Percentiles rank a stretch among this genome's conserved stretches.
Evolutionary conservation across 164 flowering plant species (phyloP).

Genomic region (Chimonanthus salicifolius): DNA sequence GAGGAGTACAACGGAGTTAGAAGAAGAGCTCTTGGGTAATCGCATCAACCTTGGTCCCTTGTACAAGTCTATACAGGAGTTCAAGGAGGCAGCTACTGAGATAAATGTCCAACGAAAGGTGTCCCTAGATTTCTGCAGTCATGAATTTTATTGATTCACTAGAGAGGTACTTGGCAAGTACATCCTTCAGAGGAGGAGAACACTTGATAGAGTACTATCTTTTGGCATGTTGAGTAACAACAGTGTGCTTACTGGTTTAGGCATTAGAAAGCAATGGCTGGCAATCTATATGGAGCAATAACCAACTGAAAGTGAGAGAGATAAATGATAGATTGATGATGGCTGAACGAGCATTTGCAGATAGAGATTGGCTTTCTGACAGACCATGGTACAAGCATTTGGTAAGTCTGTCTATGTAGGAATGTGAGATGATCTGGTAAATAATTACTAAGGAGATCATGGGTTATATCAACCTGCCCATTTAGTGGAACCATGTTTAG

Average conservation of each 20-base stretch:
- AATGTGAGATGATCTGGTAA: not conserved
- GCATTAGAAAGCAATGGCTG: slow-evolving; percentile 33
- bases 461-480: too few relatives aligned
- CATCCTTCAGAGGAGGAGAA: not conserved
- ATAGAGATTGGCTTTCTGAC: slow-evolving; percentile 51
- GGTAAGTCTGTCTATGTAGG: slow-evolving; percentile 33
- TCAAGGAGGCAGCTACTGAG: slow-evolving; percentile 43
- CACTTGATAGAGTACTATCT: not conserved
- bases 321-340: slow-evolving; percentile 69
- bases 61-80: slow-evolving; percentile 52
- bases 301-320: slow-evolving; percentile 39
- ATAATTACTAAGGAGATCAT: not conserved
- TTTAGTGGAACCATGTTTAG: too few relatives aligned
- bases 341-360: slow-evolving; percentile 78
- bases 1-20: slow-evolving; percentile 41
- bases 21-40: slow-evolving; percentile 25
- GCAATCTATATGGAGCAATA: slow-evolving; percentile 35
- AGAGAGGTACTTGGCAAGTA: not conserved
- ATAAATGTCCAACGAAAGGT: slow-evolving; percentile 48
- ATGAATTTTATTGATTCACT: not conserved
- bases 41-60: slow-evolving; percentile 39
- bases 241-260: slow-evolving; percentile 17
- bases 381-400: slow-evolving; percentile 74
- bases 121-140: not conserved
- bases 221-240: not conserved